phyloP scores from a whole-genome alignment of 306 rosid genomes.

The Cucumis sativus region DNA sequence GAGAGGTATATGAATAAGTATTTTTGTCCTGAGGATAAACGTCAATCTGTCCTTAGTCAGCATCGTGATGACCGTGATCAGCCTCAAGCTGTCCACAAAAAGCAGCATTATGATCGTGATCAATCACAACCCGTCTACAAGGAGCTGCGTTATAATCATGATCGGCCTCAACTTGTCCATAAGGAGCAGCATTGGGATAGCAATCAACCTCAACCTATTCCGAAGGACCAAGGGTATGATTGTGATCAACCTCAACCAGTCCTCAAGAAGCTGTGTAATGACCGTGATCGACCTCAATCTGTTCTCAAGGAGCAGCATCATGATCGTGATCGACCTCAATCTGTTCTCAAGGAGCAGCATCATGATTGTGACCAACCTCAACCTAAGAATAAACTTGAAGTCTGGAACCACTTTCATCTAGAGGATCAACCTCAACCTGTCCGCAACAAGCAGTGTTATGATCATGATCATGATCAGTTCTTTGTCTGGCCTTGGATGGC shows the following conservation, averaged over 20 bases:
- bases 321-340: not conserved
- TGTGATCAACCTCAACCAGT: not conserved
- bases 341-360: not conserved
- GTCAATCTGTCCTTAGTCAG: not conserved
- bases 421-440: not conserved
- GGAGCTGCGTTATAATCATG: not conserved
- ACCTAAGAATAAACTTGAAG: not conserved
- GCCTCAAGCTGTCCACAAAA: not conserved
- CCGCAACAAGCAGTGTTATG: not conserved
- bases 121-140: not conserved
- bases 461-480: not conserved
- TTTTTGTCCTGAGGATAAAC: constrained; percentile 10
- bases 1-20: constrained; percentile 30
- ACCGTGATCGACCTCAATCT: not conserved
- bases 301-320: not conserved
- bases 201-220: not conserved
- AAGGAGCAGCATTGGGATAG: not conserved
- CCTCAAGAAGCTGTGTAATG: not conserved
- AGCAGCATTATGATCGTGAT: not conserved
- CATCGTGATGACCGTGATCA: not conserved
- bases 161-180: not conserved
- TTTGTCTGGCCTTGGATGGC: constrained; percentile 73
- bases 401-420: not conserved
- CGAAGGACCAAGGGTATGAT: not conserved
- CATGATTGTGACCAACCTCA: not conserved